phyloP scores from a whole-genome alignment of 129 eudicot species.

The Gnaphalium uliginosum region DNA sequence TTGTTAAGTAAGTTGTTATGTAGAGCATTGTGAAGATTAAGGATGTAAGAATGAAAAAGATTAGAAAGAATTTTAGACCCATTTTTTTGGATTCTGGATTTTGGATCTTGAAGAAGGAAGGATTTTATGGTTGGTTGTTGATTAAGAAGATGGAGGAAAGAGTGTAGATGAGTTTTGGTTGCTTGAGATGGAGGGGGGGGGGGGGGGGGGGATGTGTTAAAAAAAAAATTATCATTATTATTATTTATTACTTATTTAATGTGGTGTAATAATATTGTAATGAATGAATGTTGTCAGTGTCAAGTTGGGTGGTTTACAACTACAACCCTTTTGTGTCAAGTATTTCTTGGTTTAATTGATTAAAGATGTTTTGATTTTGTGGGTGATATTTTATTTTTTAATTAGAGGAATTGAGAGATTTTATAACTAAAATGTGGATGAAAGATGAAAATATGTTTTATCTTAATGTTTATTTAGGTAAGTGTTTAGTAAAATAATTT shows the following conservation, averaged over 20 bases:
- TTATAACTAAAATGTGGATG: not conserved
- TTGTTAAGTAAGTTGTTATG: constrained; percentile 50
- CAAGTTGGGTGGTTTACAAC: constrained; percentile 27
- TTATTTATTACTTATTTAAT: not conserved
- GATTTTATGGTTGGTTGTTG: not conserved
- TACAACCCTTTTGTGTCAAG: not conserved
- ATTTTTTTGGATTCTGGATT: not conserved
- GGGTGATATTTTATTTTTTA: too few relatives aligned
- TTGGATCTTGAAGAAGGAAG: not conserved
- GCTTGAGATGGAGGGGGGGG: constrained; percentile 16
- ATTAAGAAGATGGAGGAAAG: not conserved
- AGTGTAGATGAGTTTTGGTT: constrained; percentile 35
- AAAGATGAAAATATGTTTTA: not conserved
- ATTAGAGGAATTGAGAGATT: too few relatives aligned
- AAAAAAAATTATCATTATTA: not conserved
- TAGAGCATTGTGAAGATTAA: constrained; percentile 50
- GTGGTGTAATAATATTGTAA: not conserved
- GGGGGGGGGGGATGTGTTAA: not conserved
- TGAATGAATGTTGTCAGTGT: constrained; percentile 14
- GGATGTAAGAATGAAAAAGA: constrained; percentile 60
- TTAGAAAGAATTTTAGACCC: constrained; percentile 44
- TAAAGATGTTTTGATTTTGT: not conserved
- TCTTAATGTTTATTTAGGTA: not conserved
- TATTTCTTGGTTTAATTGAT: not conserved
- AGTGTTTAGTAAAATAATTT: not conserved